Percentiles rank a stretch among this genome's conserved stretches.
phyloP scores from a whole-genome alignment of 2,329 filamentous ascomycete genomes.

The Fusarium devonianum region DNA sequence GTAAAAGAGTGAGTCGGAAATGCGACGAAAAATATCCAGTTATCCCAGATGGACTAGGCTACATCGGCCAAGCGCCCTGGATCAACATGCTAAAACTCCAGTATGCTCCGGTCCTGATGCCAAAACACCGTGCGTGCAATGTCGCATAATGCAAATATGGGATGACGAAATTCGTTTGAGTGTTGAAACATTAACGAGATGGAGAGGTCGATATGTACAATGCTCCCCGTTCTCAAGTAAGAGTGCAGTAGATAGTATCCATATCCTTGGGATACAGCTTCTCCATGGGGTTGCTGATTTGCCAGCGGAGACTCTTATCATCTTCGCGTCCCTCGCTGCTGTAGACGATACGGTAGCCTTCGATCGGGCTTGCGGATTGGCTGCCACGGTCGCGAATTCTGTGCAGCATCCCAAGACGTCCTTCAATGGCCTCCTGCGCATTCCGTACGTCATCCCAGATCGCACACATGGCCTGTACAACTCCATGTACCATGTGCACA shows the following conservation, averaged over 20 bases:
- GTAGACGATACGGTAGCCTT: slow-evolving; percentile 44
- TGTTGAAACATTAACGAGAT: slow-evolving; percentile 1
- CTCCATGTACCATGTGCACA: slow-evolving; percentile 59
- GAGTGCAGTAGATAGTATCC: slow-evolving; percentile 48
- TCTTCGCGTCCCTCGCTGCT: slow-evolving; percentile 40
- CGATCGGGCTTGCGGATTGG: slow-evolving; percentile 37
- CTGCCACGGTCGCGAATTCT: slow-evolving; percentile 45
- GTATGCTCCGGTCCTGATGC: slow-evolving; percentile 20
- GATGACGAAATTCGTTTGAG: slow-evolving; percentile 5
- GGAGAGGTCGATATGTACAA: not conserved
- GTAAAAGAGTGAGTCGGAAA: slow-evolving; percentile 4
- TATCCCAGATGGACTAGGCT: slow-evolving; percentile 13
- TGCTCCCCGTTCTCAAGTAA: slow-evolving; percentile 28
- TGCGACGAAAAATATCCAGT: slow-evolving; percentile 12
- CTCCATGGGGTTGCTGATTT: slow-evolving; percentile 48
- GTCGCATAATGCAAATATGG: slow-evolving; percentile 29
- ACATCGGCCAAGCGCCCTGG: slow-evolving; percentile 11
- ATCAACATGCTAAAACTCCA: slow-evolving; percentile 30
- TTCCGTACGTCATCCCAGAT: slow-evolving; percentile 67
- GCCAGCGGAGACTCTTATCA: slow-evolving; percentile 45
- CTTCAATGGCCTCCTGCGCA: slow-evolving; percentile 57
- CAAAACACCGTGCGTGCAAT: slow-evolving; percentile 26
- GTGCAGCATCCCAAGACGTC: slow-evolving; percentile 46
- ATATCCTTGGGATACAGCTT: slow-evolving; percentile 47
- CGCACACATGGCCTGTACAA: slow-evolving; percentile 62